Evolutionary conservation across 495 filamentous ascomycete species (phyloP).

Genomic region (Jackrogersella multiformis): DNA sequence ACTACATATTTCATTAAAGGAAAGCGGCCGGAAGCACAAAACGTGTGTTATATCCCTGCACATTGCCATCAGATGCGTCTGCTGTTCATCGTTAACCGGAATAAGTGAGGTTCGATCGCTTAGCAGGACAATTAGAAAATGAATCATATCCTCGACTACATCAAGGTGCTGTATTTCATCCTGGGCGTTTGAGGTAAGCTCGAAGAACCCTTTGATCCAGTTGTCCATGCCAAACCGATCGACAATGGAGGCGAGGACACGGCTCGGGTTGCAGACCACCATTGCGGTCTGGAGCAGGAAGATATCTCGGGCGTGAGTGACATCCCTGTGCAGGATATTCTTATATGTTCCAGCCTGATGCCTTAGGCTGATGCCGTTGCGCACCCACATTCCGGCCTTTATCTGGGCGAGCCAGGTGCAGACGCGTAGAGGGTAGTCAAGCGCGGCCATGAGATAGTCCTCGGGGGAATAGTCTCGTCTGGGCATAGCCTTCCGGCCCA

Average conservation of each 20-base stretch:
- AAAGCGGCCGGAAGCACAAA: constrained; percentile 93
- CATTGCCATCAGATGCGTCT: constrained; percentile 74
- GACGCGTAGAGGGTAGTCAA: constrained; percentile 91
- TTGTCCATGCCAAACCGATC: constrained; percentile 88
- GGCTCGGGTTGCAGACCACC: constrained; percentile 82
- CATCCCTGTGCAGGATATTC: constrained; percentile 84
- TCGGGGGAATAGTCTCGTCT: constrained; percentile 65
- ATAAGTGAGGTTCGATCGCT: constrained; percentile 87
- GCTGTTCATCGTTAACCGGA: constrained; percentile 70
- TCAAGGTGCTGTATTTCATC: constrained; percentile 90
- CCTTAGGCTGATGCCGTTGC: constrained; percentile 92
- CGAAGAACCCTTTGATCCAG: constrained; percentile 88
- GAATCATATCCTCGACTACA: constrained; percentile 94
- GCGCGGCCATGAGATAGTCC: constrained; percentile 84
- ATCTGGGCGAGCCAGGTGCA: constrained; percentile 98
- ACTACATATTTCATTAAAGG: constrained; percentile 85
- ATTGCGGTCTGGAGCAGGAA: constrained; percentile 92
- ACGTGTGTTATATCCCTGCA: constrained; percentile 91
- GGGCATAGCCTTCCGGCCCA: constrained; percentile 62
- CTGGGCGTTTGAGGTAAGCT: constrained; percentile 67
- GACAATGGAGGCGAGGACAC: constrained; percentile 87
- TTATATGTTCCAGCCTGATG: constrained; percentile 95
- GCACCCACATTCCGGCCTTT: constrained; percentile 98
- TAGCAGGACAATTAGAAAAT: constrained; percentile 87
- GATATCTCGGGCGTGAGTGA: constrained; percentile 93